These are phyloP conservation scores for Metschnikowia similis DNA, from an alignment of 805 yeast species.

Conservation along the genomic window DNA sequence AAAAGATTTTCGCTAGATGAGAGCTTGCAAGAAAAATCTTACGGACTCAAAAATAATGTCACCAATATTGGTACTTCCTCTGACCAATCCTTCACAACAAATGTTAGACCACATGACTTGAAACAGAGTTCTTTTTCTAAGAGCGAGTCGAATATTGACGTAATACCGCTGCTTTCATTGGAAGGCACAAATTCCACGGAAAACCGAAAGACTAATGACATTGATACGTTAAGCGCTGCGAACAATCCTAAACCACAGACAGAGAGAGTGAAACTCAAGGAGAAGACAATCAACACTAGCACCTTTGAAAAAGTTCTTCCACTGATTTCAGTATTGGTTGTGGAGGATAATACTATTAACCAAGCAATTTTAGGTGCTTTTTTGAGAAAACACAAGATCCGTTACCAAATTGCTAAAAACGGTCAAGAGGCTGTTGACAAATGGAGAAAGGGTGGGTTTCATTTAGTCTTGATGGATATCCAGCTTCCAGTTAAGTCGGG, in stretches of 20 bases:
- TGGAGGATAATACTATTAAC: conserved; percentile 94
- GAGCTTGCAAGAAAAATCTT: conserved; percentile 2
- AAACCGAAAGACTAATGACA: neutral
- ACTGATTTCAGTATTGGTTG: conserved; percentile 84
- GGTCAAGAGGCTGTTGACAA: conserved; percentile 93
- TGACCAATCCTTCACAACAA: neutral
- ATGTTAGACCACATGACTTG: neutral
- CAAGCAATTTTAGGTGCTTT: conserved; percentile 89
- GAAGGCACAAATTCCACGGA: neutral
- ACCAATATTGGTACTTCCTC: conserved; percentile 16
- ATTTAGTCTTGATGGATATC: conserved; percentile 92
- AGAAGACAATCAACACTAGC: conserved; percentile 24
- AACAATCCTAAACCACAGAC: neutral
- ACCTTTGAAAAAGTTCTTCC: conserved; percentile 68
- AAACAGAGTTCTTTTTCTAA: neutral
- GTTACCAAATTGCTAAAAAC: conserved; percentile 81
- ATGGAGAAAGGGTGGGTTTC: conserved; percentile 94
- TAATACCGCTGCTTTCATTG: neutral
- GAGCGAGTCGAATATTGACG: conserved; percentile 1
- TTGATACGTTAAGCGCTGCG: neutral
- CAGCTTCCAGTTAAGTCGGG: conserved; percentile 97
- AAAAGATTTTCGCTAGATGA: conserved; percentile 23
- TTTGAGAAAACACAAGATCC: conserved; percentile 77
- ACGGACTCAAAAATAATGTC: conserved; percentile 11
- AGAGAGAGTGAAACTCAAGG: conserved; percentile 3